A percentile compares a stretch with the other conserved stretches of the same genome.
These are phyloP conservation scores for Wolfiporia cocos DNA, from an alignment of 1,284 basidiomycete species.

Conservation along the genomic window DNA sequence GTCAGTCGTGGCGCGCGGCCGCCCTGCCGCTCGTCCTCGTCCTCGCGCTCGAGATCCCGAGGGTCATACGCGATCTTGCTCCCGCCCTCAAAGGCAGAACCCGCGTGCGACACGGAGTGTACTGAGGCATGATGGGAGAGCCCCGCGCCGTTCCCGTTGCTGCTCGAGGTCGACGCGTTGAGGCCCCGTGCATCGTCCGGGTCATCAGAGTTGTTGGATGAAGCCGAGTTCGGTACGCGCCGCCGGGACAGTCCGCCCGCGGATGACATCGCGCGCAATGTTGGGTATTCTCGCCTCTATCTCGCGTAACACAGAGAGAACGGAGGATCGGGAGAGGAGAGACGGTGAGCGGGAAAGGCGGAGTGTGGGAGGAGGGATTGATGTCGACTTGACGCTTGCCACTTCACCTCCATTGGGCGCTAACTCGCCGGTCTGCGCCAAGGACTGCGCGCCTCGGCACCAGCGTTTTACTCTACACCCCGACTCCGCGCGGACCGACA, in stretches of 20 bases:
- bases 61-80: slow-evolving; percentile 93
- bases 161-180: slow-evolving; percentile 13
- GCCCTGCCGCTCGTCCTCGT: slow-evolving; percentile 61
- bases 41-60: slow-evolving; percentile 77
- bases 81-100: slow-evolving; percentile 78
- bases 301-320: background rate
- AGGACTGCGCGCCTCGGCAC: background rate
- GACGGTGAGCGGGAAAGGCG: background rate
- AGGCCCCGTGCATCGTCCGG: slow-evolving; percentile 24
- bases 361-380: background rate
- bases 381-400: too few species aligned
- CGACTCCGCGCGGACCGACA: too few species aligned
- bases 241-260: slow-evolving; percentile 46
- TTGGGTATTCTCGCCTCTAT: background rate
- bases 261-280: slow-evolving; percentile 30
- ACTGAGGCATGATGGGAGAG: slow-evolving; percentile 22
- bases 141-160: slow-evolving; percentile 28
- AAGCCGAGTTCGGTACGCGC: slow-evolving; percentile 37
- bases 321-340: background rate
- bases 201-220: slow-evolving; percentile 30
- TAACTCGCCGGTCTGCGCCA: too few species aligned
- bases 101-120: slow-evolving; percentile 40
- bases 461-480: too few species aligned
- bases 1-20: slow-evolving; percentile 84
- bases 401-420: too few species aligned